Percentiles rank a stretch among this genome's conserved stretches.
Conservation (phyloP, 768 basidiomycete species). For the Mycena galericulata region DNA sequence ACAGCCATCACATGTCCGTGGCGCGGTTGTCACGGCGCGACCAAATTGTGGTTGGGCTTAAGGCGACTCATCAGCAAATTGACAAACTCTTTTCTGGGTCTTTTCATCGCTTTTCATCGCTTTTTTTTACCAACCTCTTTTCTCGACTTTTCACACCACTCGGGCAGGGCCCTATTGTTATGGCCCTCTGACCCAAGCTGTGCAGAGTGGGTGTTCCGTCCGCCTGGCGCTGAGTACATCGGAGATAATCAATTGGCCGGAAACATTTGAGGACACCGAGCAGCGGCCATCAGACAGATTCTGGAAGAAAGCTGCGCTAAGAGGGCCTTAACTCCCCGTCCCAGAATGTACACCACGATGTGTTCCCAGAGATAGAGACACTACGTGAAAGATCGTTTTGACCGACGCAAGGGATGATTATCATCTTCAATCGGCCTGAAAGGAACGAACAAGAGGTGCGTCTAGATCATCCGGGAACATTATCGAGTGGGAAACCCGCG, state of each 20-base stretch:
- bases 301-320: background rate
- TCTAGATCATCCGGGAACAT: background rate
- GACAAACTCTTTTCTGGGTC: too few species aligned
- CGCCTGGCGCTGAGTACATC: background rate
- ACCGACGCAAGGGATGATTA: background rate
- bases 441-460: background rate
- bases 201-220: slow-evolving; percentile 22
- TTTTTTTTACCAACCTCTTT: too few species aligned
- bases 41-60: too few species aligned
- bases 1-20: too few species aligned
- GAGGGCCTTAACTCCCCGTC: background rate
- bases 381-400: background rate
- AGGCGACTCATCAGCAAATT: too few species aligned
- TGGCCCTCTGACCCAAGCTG: slow-evolving; percentile 21
- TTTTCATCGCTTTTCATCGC: too few species aligned
- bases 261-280: slow-evolving; percentile 6
- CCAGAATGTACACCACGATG: background rate
- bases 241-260: slow-evolving; percentile 14
- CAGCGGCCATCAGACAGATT: background rate
- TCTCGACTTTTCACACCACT: too few species aligned
- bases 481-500: background rate
- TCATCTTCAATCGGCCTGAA: too few species aligned
- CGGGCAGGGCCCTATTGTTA: slow-evolving; percentile 1
- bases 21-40: too few species aligned
- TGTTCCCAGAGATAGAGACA: background rate